These are phyloP conservation scores for Pleurotus citrinopileatus DNA, from an alignment of 768 basidiomycete genomes.

Conservation along the genomic window DNA sequence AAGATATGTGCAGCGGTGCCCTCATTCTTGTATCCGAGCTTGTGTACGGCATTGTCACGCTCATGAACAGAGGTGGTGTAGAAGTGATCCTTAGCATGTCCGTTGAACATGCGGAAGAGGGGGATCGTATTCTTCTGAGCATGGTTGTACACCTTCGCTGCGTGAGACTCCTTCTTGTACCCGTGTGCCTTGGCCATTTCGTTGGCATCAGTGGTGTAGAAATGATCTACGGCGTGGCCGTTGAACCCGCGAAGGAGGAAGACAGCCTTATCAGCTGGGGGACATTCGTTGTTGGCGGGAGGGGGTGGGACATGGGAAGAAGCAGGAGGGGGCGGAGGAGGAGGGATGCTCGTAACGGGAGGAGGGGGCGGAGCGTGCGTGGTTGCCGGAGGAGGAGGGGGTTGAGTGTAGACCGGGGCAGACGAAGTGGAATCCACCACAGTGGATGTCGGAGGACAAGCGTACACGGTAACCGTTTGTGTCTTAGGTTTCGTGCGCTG, in stretches of 20 bases:
- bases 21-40: slow-evolving; percentile 10
- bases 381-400: background rate
- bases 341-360: background rate
- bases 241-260: slow-evolving; percentile 9
- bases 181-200: slow-evolving; percentile 2
- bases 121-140: slow-evolving; percentile 15
- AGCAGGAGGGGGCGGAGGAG: background rate
- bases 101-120: slow-evolving; percentile 17
- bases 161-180: slow-evolving; percentile 5
- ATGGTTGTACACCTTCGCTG: slow-evolving; percentile 4
- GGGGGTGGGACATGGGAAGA: background rate
- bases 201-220: background rate
- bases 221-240: slow-evolving; percentile 3
- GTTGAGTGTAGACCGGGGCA: background rate
- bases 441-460: slow-evolving; percentile 3
- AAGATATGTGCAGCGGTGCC: slow-evolving; percentile 16
- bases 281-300: background rate
- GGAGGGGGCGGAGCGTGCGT: background rate
- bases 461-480: background rate
- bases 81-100: slow-evolving; percentile 14
- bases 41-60: slow-evolving; percentile 12
- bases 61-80: slow-evolving; percentile 17
- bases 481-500: slow-evolving; percentile 1
- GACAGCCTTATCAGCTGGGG: background rate
- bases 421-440: background rate